These are phyloP conservation scores for Colletotrichum coccodes DNA, from an alignment of 2,329 filamentous ascomycete species.

Conservation along the genomic window DNA sequence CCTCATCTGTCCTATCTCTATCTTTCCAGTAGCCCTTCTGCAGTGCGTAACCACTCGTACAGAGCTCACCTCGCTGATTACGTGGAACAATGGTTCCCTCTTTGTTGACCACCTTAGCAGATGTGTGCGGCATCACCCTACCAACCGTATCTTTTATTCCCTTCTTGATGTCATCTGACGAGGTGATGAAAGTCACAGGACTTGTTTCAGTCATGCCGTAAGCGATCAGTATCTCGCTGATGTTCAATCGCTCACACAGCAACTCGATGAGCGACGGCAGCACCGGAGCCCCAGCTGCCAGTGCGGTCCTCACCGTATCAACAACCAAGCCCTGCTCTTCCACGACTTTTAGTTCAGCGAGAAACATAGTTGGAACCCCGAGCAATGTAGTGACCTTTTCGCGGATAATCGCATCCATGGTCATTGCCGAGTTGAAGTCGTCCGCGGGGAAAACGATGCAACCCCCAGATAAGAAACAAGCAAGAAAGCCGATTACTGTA, in stretches of 20 bases:
- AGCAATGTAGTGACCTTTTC: background rate
- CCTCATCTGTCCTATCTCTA: conserved; percentile 39
- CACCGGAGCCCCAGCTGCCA: conserved; percentile 73
- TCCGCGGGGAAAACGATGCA: background rate
- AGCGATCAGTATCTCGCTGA: conserved; percentile 66
- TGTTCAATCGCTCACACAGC: conserved; percentile 68
- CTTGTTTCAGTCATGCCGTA: conserved; percentile 76
- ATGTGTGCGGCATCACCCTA: conserved; percentile 66
- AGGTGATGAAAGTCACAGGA: conserved; percentile 71
- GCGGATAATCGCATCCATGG: background rate
- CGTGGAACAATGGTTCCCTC: conserved; percentile 62
- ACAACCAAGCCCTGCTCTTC: background rate
- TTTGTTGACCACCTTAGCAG: conserved; percentile 71
- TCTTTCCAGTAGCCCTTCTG: conserved; percentile 75
- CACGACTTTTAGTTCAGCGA: background rate
- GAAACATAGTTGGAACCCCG: background rate
- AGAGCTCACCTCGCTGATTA: conserved; percentile 69
- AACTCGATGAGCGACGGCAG: conserved; percentile 71
- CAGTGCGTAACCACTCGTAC: conserved; percentile 68
- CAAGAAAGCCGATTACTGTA: background rate
- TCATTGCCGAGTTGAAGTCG: background rate
- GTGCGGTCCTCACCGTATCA: conserved; percentile 58
- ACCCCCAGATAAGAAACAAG: background rate
- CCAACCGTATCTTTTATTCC: conserved; percentile 74
- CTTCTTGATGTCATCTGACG: conserved; percentile 70